These are phyloP conservation scores for Aplosporella prunicola DNA, from an alignment of 2,329 filamentous ascomycete species.

Conservation along the genomic window DNA sequence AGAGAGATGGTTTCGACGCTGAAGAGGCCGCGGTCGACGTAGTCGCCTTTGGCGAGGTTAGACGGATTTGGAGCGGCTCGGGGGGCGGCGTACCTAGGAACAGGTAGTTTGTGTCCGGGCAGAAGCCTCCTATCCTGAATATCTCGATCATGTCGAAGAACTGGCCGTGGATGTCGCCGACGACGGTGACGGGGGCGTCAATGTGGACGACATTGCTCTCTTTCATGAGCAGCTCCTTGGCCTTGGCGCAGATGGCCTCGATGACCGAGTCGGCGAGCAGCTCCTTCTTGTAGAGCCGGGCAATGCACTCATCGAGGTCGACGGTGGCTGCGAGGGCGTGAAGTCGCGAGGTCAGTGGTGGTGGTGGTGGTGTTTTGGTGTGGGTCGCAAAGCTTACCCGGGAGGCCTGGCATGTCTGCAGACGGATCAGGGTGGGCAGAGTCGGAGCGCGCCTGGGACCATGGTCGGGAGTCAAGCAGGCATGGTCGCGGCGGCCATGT, in stretches of 20 bases:
- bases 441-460: conserved; percentile 17
- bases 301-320: conserved; percentile 97
- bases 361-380: not conserved
- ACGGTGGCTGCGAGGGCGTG: conserved; percentile 70
- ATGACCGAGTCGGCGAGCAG: conserved; percentile 95
- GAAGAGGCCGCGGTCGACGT: conserved; percentile 96
- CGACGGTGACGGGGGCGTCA: conserved; percentile 86
- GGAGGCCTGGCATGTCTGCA: conserved; percentile 40
- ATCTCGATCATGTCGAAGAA: conserved; percentile 99
- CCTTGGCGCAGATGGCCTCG: conserved; percentile 98
- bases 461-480: conserved; percentile 17
- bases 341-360: conserved; percentile 11
- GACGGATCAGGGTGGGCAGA: conserved; percentile 10
- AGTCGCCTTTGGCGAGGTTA: conserved; percentile 62
- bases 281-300: conserved; percentile 92
- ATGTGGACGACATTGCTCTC: conserved; percentile 99
- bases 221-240: conserved; percentile 97
- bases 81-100: conserved; percentile 62
- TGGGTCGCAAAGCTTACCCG: conserved; percentile 26
- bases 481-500: conserved; percentile 2
- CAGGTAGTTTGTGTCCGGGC: conserved; percentile 95
- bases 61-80: not conserved
- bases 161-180: conserved; percentile 97
- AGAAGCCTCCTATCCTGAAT: conserved; percentile 95
- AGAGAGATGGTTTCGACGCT: conserved; percentile 98